Percentiles rank a stretch among this genome's conserved stretches.
phyloP scores from a whole-genome alignment of 495 filamentous ascomycete species.

The Talaromyces adpressus region DNA sequence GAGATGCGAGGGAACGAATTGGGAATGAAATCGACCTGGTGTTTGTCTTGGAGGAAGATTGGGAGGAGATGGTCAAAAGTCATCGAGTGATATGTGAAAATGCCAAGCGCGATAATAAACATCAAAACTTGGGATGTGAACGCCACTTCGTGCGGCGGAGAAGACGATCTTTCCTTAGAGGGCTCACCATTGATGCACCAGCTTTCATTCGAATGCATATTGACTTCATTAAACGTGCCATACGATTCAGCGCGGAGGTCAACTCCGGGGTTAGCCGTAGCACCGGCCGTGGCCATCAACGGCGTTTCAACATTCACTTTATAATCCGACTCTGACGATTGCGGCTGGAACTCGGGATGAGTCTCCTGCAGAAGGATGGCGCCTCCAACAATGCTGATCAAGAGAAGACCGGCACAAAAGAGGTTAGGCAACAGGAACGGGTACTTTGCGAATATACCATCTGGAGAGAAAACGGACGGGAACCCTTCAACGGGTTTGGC shows the following conservation, averaged over 20 bases:
- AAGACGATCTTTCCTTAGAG: conserved; percentile 23
- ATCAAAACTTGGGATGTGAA: conserved; percentile 62
- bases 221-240: conserved; percentile 63
- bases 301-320: conserved; percentile 58
- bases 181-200: conserved; percentile 45
- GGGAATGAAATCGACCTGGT: conserved; percentile 15
- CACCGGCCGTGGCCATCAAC: conserved; percentile 62
- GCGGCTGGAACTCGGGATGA: conserved; percentile 69
- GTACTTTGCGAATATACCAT: conserved; percentile 63
- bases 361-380: conserved; percentile 72
- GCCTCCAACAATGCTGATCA: conserved; percentile 66
- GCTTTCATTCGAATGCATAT: conserved; percentile 38
- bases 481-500: conserved; percentile 65
- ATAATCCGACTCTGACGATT: conserved; percentile 31
- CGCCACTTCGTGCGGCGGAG: conserved; percentile 34
- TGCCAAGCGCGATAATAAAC: conserved; percentile 64
- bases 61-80: conserved; percentile 78
- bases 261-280: conserved; percentile 60
- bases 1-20: conserved; percentile 51
- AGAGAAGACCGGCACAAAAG: conserved; percentile 63
- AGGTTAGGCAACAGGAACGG: conserved; percentile 81
- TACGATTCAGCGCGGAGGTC: conserved; percentile 71
- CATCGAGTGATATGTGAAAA: conserved; percentile 87
- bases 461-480: conserved; percentile 54
- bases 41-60: conserved; percentile 74